Percentiles rank a stretch among this genome's conserved stretches.
These are phyloP conservation scores for Suillus subalutaceus DNA, from an alignment of 768 basidiomycete species.

Conservation along the genomic window DNA sequence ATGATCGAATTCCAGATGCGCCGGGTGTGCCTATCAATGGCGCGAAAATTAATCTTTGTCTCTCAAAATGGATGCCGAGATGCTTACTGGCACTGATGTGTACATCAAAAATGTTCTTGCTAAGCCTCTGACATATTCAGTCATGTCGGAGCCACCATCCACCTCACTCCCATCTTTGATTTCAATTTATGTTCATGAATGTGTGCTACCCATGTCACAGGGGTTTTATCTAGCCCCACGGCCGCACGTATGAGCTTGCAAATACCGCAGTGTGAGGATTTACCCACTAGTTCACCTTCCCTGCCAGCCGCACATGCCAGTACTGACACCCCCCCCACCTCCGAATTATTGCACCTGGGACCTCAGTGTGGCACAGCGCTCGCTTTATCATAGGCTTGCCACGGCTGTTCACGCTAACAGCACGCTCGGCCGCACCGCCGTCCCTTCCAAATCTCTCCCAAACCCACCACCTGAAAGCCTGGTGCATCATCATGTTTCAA, in stretches of 20 bases:
- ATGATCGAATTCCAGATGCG: constrained; percentile 47
- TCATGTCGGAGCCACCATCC: not conserved
- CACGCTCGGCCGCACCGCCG: not conserved
- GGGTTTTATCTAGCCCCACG: not conserved
- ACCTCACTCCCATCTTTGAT: not conserved
- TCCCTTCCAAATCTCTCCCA: not conserved
- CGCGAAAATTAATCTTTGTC: constrained; percentile 54
- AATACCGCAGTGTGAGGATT: not conserved
- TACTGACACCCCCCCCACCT: not conserved
- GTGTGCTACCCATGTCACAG: not conserved
- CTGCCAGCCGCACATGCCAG: too few relatives aligned
- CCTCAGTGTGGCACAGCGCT: not conserved
- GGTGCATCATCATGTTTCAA: not conserved
- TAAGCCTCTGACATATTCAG: not conserved
- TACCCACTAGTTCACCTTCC: not conserved
- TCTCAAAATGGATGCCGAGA: not conserved
- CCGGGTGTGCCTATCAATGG: constrained; percentile 67
- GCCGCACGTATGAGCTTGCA: not conserved
- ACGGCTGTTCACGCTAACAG: not conserved
- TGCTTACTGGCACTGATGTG: not conserved
- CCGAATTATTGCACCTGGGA: not conserved
- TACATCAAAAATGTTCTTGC: constrained; percentile 3
- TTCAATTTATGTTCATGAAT: not conserved
- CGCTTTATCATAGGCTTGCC: not conserved
- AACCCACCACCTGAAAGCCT: not conserved